Evolutionary conservation across 768 basidiomycete genomes (phyloP), one percentile per base, ranked within the genome.

Genomic region (Boletus coccyginus): DNA sequence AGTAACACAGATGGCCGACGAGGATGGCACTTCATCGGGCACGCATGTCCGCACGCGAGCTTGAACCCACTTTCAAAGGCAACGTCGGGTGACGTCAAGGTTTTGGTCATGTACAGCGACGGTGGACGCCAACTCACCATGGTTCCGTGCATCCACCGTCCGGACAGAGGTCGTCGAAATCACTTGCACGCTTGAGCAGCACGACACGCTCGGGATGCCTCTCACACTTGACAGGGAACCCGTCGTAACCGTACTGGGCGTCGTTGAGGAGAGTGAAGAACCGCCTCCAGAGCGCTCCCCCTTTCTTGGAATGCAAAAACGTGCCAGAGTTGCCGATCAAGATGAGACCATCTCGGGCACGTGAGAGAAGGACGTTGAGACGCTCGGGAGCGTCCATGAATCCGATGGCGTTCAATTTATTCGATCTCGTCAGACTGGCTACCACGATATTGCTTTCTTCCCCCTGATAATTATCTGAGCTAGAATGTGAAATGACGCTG

Each of bases 361-460:
- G 81, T 2, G 87, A 88, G n/a, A 88, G 74, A 3, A 88, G 72
- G 16, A 88, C 87, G 52, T 86, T 88, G 29, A 88, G 69, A 17
- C 87, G 81, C 67, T 88, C 83, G 0, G 84, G 81, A 5, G 85
- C 75, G 49, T 69, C 78, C 86, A 88, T 86, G 70, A 88, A 88
- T 0, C 86, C 87, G 38, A 88, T 88, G 58, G 83, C 77, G 52
- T 77, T 63, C 1, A 69, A 61, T 0, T 69, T 5, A 56, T 88
- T 87, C 64, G 85, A 86, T 41, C 87, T 66, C 0, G 82, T 85
- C 14, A 88, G 67, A 7, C 79, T 81, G 5, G 76, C 75, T 32
- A 89, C 71, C 29, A 88, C 84, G 44, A 89, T 82, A 36, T 87
- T 78, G 52, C 82, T 82, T 64, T 88, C 86, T 61, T 88, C 87